Base-by-base conservation (phyloP, 495 filamentous ascomycete species). In the Letharia columbiana region DNA sequence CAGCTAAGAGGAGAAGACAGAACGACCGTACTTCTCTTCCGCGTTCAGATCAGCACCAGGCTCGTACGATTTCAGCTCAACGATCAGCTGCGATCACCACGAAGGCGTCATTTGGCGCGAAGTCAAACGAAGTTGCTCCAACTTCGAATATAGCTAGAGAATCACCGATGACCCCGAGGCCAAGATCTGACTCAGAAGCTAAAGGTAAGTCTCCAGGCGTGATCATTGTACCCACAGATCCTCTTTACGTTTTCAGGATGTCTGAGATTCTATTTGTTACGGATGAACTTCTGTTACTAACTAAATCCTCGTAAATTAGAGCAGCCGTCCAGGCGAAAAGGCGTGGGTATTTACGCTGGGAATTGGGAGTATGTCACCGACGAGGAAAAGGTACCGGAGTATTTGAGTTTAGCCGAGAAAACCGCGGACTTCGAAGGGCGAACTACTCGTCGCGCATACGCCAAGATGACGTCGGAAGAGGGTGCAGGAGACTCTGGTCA, bases 361-460 rank as follows among this genome's bases (percentile, higher is more conserved):
- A 57, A 57, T 7, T 57, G 54, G 54, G 54, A 57, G n/a, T 57
- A 57, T 17, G 54, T 12, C 9, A 20, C 54, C 54, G 54, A 57
- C 33, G 54, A 57, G 17, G 54, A 57, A 11, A 57, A 10, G 33
- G 7, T 18, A 37, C 54, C 54, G 6, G 54, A 57, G 33, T 57
- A 57, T 33, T 37, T 37, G 54, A 57, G 17, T 4, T 6, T 57
- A 8, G 54, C 8, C 15, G 11, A 57, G 28, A 37, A 57, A 6
- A 57, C 28, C 15, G 54, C 31, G 28, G 54, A n/a, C 17, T 2
- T 37, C 12, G 54, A 57, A 57, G 54, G 54, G 54, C 54, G 54
- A 37, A 57, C 54, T 37, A 57, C 54, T 10, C 54, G 54, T 33
- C 54, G 54, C 20, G 54, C 54, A 7, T 57, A 37, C 33, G 54